These are phyloP conservation scores for Aquanectria penicillioides DNA, from an alignment of 2,329 filamentous ascomycete species.

Conservation along the genomic window DNA sequence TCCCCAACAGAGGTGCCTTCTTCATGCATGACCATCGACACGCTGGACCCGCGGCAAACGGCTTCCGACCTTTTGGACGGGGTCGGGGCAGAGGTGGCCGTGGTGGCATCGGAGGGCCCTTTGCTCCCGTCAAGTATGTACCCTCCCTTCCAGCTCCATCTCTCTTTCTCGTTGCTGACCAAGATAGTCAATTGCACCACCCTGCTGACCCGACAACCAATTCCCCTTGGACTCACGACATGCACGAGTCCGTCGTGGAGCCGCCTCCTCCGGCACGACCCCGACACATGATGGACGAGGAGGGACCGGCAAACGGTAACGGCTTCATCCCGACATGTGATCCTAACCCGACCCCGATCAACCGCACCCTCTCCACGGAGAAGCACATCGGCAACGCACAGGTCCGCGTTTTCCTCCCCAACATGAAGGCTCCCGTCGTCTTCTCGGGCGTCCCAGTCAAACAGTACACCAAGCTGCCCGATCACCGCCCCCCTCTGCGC, in stretches of 20 bases:
- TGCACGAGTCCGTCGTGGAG: conserved; percentile 78
- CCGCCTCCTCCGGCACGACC: conserved; percentile 52
- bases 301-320: conserved; percentile 65
- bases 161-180: conserved; percentile 37
- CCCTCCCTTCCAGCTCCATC: conserved; percentile 9
- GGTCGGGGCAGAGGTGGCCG: conserved; percentile 71
- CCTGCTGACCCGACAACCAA: conserved; percentile 72
- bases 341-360: conserved; percentile 72
- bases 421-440: conserved; percentile 75
- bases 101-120: conserved; percentile 67
- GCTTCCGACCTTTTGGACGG: conserved; percentile 77
- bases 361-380: conserved; percentile 83
- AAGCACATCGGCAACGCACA: conserved; percentile 86
- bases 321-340: conserved; percentile 66
- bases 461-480: conserved; percentile 92
- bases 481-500: conserved; percentile 91
- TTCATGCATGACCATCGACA: conserved; percentile 96
- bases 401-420: conserved; percentile 82
- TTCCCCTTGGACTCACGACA: conserved; percentile 90
- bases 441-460: conserved; percentile 84
- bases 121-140: conserved; percentile 72
- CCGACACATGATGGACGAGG: conserved; percentile 55
- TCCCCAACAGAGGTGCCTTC: conserved; percentile 92
- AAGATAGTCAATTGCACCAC: conserved; percentile 52
- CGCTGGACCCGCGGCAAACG: conserved; percentile 79